Evolutionary conservation across 2,329 filamentous ascomycete genomes (phyloP), one percentile per base, ranked within the genome.

Genomic region (Leptoxyphium fumago): DNA sequence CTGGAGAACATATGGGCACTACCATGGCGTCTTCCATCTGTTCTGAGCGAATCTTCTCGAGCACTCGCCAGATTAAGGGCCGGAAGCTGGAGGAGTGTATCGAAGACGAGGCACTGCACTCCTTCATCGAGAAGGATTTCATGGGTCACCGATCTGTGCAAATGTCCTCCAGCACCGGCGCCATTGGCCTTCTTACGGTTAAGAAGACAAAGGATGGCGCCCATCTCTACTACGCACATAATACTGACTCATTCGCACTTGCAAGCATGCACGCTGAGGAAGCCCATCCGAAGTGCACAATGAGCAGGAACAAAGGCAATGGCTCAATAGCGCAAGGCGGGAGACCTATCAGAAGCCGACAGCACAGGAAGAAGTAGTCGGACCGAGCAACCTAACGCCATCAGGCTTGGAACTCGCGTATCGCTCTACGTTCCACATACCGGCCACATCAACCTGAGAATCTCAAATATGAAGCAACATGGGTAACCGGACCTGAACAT

Each of bases 1-100:
- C 91, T 2, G 91, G 91, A 40, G 91, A 98, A 64, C 91, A 98
- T 60, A 98, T 98, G 83, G 84, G 87, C 30, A 95, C 89, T 0
- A 93, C 88, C 0, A 82, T 93, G 73, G 89, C 91, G 10, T 88
- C 91, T 6, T 80, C 82, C 46, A 80, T 82, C 44, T 94, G 87
- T 59, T 87, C 88, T 1, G 83, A 89, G 51, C 77, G 91, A 39
- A 72, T 98, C 21, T 94, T 87, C 58, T 76, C 81, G 51, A 75
- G 72, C 52, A 81, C 72, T 41, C 74, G 71, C 57, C 79, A 75
- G 51, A 73, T 67, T 2, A 65, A 63, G 41, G 73, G 69, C 13
- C 85, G 85, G 6, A 62, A 63, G 7, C 77, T 83, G 49, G 48
- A 51, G n/a, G 46, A 52, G 14, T 52, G 52, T 29, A 49, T 78